Evolutionary conservation across 331 rosid species (phyloP), one percentile per base, ranked within the genome.

Genomic region (Spiraea crenata): DNA sequence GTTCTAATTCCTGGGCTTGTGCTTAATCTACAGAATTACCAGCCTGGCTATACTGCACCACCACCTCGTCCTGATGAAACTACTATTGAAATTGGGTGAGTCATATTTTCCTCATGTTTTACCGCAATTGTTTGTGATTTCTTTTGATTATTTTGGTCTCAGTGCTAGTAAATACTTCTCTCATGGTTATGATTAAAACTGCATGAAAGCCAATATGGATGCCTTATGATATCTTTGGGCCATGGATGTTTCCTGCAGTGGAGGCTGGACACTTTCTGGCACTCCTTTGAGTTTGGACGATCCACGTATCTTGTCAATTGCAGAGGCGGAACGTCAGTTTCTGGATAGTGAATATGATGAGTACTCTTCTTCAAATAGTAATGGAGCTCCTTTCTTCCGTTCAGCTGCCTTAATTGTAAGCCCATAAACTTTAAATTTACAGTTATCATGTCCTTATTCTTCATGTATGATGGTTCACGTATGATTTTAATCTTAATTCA

Each of bases 221-320:
- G 17, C 39, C 57, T 73, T 41, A 55, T 10, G 41, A 40, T 37
- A 57, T 70, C 17, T 83, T 60, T 72, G 38, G 66, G 68, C 65
- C 41, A 58, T 56, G 71, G 49, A 31, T 45, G 64, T 54, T 78
- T 84, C 75, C 77, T 77, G 74, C 85, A 90, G 97, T 35, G 97
- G 97, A 75, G 97, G 97, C 77, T 91, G 99, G 99, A 89, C 99
- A 63, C 82, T 93, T 67, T 85, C 99, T 74, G 97, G 97, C 47
- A 80, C 97, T 9, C 99, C 97, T 57, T 86, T 91, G 91, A 95
- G 88, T 85, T 81, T 93, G 85, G 89, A 81, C 9, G 97, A 93
- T 87, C 97, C 99, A 67, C 91, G 95, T 54, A 85, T 93, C 54
- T 74, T 91, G 85, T 96, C 99, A 19, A 89, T 93, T 83, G 89